These are phyloP conservation scores for Kernera saxatilis DNA, from an alignment of 345 rosid species.

Conservation along the genomic window DNA sequence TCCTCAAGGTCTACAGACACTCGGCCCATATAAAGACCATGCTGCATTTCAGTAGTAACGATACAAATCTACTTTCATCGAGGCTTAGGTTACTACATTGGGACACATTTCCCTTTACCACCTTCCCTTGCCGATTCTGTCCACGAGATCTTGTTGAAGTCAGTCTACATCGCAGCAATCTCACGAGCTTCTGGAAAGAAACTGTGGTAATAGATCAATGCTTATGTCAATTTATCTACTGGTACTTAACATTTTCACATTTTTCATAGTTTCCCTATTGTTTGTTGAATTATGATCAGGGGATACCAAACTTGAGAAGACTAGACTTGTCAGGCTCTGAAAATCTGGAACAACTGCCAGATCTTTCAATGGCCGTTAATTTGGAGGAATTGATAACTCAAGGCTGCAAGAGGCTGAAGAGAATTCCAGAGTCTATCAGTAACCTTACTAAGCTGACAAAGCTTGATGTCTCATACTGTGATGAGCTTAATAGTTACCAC, in stretches of 20 bases:
- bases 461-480: constrained; percentile 2
- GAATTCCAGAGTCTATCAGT: background rate
- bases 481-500: background rate
- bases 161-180: background rate
- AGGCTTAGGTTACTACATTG: constrained; percentile 1
- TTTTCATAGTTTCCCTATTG: background rate
- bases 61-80: background rate
- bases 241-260: background rate
- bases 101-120: background rate
- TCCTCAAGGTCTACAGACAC: background rate
- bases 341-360: constrained; percentile 1
- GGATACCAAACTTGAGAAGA: background rate
- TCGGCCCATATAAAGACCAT: background rate
- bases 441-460: background rate
- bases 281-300: background rate
- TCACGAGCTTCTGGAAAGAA: background rate
- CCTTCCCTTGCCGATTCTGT: background rate
- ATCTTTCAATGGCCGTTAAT: background rate
- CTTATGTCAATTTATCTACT: background rate
- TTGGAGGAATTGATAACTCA: background rate
- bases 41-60: background rate
- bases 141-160: background rate
- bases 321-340: background rate
- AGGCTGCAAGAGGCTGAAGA: background rate
- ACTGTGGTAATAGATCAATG: background rate